Conservation (phyloP, 345 rosid genomes). For the Psidium guajava region DNA sequence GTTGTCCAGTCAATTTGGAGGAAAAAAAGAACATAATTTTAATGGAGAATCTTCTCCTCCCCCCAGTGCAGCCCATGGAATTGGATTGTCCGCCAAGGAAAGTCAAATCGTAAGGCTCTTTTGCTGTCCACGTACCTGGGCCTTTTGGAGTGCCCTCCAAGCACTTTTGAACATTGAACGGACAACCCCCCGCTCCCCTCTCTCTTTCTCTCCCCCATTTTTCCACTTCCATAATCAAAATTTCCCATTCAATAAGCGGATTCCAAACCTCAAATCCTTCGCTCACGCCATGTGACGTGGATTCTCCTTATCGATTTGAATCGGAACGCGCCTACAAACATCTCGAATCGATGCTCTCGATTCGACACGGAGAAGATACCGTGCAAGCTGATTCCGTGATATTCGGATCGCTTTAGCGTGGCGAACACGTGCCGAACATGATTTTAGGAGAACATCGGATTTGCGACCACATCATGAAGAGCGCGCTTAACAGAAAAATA, state of each 20-base stretch:
- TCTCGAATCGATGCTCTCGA: too few species aligned
- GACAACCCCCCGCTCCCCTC: background rate
- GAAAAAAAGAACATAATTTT: background rate
- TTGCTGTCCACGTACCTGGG: background rate
- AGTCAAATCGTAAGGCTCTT: background rate
- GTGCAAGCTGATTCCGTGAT: background rate
- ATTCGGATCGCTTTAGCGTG: background rate
- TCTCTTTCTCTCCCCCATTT: background rate
- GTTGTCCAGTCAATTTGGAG: background rate
- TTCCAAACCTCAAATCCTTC: too few species aligned
- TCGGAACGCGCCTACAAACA: too few species aligned
- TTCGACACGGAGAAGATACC: too few species aligned
- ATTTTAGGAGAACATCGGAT: background rate
- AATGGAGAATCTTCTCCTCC: background rate
- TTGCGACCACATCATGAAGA: background rate
- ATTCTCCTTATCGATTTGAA: too few species aligned
- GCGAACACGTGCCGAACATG: background rate
- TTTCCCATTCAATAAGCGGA: too few species aligned
- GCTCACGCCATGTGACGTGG: too few species aligned
- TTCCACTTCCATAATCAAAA: too few species aligned
- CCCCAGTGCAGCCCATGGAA: background rate
- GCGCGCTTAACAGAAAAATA: fast-evolving
- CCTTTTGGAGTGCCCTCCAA: background rate
- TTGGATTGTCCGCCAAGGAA: background rate
- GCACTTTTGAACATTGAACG: background rate